Percentiles rank a stretch among this genome's conserved stretches.
Conservation (phyloP, 768 basidiomycete species). For the Leucocoprinus birnbaumii region DNA sequence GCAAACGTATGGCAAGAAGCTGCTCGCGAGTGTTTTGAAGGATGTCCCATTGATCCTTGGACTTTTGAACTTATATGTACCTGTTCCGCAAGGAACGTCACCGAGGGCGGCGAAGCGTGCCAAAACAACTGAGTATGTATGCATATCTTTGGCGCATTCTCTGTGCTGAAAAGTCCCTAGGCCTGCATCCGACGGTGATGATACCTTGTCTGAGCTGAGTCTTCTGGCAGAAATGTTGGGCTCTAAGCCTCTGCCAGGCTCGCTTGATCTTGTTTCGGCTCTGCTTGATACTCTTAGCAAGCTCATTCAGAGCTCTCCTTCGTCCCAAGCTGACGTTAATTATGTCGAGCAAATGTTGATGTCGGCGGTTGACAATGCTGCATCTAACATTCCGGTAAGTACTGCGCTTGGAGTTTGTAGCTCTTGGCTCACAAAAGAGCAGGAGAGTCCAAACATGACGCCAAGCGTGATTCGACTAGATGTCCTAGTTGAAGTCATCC, state of each 20-base stretch:
- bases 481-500: slow-evolving; percentile 82
- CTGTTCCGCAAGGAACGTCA: slow-evolving; percentile 32
- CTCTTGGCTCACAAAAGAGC: not conserved
- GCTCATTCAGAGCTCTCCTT: slow-evolving; percentile 53
- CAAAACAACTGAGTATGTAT: slow-evolving; percentile 53
- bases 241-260: slow-evolving; percentile 61
- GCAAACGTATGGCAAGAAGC: slow-evolving; percentile 44
- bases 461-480: slow-evolving; percentile 72
- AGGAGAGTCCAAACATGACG: slow-evolving; percentile 53
- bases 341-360: slow-evolving; percentile 85
- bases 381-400: slow-evolving; percentile 54
- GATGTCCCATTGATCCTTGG: slow-evolving; percentile 52
- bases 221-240: slow-evolving; percentile 70
- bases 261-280: slow-evolving; percentile 65
- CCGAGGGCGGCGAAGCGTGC: slow-evolving; percentile 62
- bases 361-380: slow-evolving; percentile 70
- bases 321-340: slow-evolving; percentile 60
- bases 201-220: slow-evolving; percentile 44
- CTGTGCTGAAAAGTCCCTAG: not conserved
- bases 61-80: slow-evolving; percentile 50
- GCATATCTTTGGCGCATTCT: slow-evolving; percentile 1
- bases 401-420: not conserved
- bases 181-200: slow-evolving; percentile 30
- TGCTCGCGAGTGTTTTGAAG: slow-evolving; percentile 44
- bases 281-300: slow-evolving; percentile 72